Base-by-base conservation (phyloP, 371 early-diverging fungal genomes). In the Paraphysoderma sedebokerense region DNA sequence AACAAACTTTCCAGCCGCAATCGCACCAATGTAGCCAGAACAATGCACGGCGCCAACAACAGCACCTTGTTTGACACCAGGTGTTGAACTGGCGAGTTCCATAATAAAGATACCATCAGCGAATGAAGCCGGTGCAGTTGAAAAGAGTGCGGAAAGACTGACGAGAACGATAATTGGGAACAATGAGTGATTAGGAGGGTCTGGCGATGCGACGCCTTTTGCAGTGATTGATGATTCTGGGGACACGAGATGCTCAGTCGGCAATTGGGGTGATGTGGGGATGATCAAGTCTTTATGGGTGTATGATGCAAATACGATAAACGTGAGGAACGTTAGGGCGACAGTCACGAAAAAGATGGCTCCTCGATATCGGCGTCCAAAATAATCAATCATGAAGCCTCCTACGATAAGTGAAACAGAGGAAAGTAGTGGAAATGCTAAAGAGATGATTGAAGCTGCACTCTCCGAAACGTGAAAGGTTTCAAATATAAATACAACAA, bases 11-110 rank as follows among this genome's bases (percentile, higher is more conserved):
- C 47, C 47, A 2, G 47, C 33, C 11, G 23, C 22, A 12, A 46
- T 46, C 38, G 47, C 47, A 28, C 47, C 47, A 0, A 46, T 22
- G 15, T 46, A 46, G 1, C 47, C 47, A 11, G 47, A n/a, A 7
- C 46, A 8, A 20, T 46, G 47, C 45, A 46, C 33, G 7, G 38
- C 1, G 12, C 27, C 47, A 5, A 46, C 42, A 19, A n/a, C 33
- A n/a, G 27, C 27, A 17, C 47, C 47, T 5, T 32, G 28, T 19
- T 46, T 37, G n/a, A n/a, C n/a, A n/a, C n/a, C n/a, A n/a, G n/a
- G n/a, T 11, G 5, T 5, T 1, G 5, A 5, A 17, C 8, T 20
- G 7, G 38, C 47, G n/a, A 46, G 47, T 15, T 37, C 38, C n/a
- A 46, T 27, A 17, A 23, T 9, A n/a, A 46, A 46, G 7, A 46